phyloP scores from a whole-genome alignment of 2,329 filamentous ascomycete species.

The Aspergillus quadricinctus region DNA sequence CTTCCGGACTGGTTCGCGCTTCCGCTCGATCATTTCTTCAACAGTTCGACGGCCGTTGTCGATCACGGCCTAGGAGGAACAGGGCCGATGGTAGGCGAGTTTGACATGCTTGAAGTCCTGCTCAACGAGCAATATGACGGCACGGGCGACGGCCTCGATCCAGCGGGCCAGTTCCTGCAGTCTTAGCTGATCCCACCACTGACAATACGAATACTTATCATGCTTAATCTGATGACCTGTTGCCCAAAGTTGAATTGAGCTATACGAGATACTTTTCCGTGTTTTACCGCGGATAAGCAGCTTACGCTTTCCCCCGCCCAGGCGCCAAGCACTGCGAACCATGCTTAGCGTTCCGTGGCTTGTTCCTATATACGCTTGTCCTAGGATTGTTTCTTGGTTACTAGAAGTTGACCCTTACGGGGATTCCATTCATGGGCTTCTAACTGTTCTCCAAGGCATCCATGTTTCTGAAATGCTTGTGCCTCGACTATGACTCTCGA shows the following conservation, averaged over 20 bases:
- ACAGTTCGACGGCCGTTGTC: slow-evolving; percentile 41
- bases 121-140: slow-evolving; percentile 41
- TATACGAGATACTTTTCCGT: background rate
- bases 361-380: background rate
- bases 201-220: background rate
- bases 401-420: background rate
- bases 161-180: slow-evolving; percentile 22
- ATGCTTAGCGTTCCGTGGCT: background rate
- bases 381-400: background rate
- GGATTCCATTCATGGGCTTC: too few species aligned
- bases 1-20: slow-evolving; percentile 58
- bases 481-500: too few species aligned
- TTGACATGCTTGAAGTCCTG: slow-evolving; percentile 47
- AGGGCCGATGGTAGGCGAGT: slow-evolving; percentile 57
- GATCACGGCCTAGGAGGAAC: slow-evolving; percentile 56
- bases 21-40: slow-evolving; percentile 58
- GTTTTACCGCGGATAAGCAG: background rate
- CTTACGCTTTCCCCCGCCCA: background rate
- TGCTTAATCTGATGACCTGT: background rate
- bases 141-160: slow-evolving; percentile 19
- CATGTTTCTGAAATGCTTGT: background rate
- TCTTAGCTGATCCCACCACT: slow-evolving; percentile 1
- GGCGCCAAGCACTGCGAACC: background rate
- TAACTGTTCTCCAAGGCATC: too few species aligned
- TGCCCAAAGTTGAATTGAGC: background rate